Percentiles rank a stretch among this genome's conserved stretches.
phyloP scores from a whole-genome alignment of 257 asterid genomes.

The Ilex asprella region DNA sequence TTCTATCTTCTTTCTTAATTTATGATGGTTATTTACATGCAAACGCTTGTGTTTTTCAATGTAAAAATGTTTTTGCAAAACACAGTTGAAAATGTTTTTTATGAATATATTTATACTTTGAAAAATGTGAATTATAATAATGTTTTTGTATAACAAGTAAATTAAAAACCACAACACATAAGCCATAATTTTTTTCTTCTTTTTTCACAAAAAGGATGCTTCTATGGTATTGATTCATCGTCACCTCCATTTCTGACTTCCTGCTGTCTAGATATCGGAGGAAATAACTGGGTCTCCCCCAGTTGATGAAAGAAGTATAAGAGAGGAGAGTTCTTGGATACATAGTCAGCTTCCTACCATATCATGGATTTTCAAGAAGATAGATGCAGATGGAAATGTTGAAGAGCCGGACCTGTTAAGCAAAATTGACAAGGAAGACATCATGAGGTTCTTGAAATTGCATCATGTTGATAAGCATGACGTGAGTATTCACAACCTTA shows the following conservation, averaged over 20 bases:
- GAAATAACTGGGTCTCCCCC: slow-evolving; percentile 79
- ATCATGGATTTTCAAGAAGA: slow-evolving; percentile 33
- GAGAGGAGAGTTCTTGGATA: slow-evolving; percentile 85
- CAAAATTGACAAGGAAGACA: slow-evolving; percentile 43
- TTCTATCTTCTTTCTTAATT: too few species aligned
- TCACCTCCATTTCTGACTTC: neutral
- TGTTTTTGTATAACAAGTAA: too few species aligned
- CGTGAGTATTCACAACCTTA: slow-evolving; percentile 31
- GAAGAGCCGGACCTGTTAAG: slow-evolving; percentile 46
- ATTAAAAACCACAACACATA: too few species aligned
- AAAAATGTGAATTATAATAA: too few species aligned
- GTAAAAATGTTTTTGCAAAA: neutral
- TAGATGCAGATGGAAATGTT: slow-evolving; percentile 19
- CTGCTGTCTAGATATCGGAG: slow-evolving; percentile 48
- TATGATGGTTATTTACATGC: too few species aligned
- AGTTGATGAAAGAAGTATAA: slow-evolving; percentile 48
- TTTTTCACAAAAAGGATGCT: too few species aligned
- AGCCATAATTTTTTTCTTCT: too few species aligned
- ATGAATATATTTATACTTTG: neutral
- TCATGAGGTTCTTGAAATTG: slow-evolving; percentile 63
- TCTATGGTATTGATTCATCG: too few species aligned
- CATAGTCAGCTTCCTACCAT: slow-evolving; percentile 48
- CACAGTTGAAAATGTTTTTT: too few species aligned
- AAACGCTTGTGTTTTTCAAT: too few species aligned
- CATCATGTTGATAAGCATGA: slow-evolving; percentile 83